Conservation (phyloP, 768 basidiomycete species). For the Termitomyces bulborhizus region DNA sequence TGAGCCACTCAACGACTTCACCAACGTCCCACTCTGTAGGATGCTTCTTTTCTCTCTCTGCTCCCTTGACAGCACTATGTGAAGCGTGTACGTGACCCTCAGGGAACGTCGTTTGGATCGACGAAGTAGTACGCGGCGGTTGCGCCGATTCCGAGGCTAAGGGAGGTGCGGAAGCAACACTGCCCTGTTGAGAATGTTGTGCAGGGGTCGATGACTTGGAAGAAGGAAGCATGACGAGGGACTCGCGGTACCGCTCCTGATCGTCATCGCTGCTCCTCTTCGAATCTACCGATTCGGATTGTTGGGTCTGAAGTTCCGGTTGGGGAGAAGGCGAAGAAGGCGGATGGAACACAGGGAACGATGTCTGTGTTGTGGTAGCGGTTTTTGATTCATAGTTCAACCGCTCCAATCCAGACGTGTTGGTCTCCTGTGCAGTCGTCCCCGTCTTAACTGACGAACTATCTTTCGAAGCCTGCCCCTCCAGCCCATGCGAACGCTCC, state of each 20-base stretch:
- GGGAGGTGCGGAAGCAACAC: conserved; percentile 18
- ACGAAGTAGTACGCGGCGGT: conserved; percentile 11
- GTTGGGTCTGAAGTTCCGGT: neutral
- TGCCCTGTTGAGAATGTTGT: conserved; percentile 37
- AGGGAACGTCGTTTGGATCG: neutral
- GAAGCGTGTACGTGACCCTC: neutral
- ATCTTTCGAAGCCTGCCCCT: neutral
- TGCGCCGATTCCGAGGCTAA: conserved; percentile 6
- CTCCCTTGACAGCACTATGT: neutral
- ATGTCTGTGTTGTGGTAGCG: conserved; percentile 30
- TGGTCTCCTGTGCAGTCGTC: neutral
- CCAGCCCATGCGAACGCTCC: neutral
- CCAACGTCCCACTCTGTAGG: conserved; percentile 82
- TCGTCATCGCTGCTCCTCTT: conserved; percentile 1
- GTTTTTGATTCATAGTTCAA: conserved; percentile 27
- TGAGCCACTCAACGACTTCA: conserved; percentile 87
- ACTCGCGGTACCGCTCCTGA: conserved; percentile 23
- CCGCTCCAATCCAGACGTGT: conserved; percentile 16
- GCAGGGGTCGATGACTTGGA: conserved; percentile 10
- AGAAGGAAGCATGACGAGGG: conserved; percentile 19
- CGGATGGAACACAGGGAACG: conserved; percentile 21
- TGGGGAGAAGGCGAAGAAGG: conserved; percentile 10
- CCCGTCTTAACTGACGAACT: neutral
- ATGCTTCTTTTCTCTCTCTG: conserved; percentile 31
- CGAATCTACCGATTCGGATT: neutral